Conservation (phyloP, 192 early-diverging fungal genomes). For the Backusella australiensis region DNA sequence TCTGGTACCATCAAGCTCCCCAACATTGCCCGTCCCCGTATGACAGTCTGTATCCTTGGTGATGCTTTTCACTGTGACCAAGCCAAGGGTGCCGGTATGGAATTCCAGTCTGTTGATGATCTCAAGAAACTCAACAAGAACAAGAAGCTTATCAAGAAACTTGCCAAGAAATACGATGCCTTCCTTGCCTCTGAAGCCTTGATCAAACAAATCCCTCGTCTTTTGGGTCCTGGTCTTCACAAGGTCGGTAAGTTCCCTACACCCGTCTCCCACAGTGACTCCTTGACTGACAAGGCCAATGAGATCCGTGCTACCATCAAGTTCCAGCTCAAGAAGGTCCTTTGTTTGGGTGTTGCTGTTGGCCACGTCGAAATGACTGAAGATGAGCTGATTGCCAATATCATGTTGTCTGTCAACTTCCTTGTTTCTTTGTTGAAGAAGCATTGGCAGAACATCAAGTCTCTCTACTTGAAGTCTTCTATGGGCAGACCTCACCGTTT, state of each 20-base stretch:
- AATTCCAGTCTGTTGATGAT: constrained; percentile 94
- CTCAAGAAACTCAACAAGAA: constrained; percentile 99
- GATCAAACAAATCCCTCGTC: constrained; percentile 99
- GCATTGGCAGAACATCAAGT: constrained; percentile 99
- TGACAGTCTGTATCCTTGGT: constrained; percentile 94
- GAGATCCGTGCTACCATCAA: constrained; percentile 98
- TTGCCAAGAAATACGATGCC: constrained; percentile 98
- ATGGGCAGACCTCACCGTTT: constrained; percentile 94
- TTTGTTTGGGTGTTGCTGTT: constrained; percentile 96
- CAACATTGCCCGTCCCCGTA: constrained; percentile 91
- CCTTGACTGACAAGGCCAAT: constrained; percentile 82
- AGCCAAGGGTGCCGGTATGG: constrained; percentile 88
- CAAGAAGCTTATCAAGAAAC: constrained; percentile 99
- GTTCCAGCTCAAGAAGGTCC: constrained; percentile 99
- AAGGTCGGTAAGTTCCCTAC: constrained; percentile 99
- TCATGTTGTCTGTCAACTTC: constrained; percentile 98
- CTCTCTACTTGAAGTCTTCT: constrained; percentile 95
- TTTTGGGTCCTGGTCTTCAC: constrained; percentile 96
- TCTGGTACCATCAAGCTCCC: constrained; percentile 93
- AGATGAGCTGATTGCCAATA: constrained; percentile 94
- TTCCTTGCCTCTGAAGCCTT: constrained; percentile 96
- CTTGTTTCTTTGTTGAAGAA: constrained; percentile 97
- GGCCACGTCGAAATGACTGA: constrained; percentile 94
- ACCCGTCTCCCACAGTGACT: constrained; percentile 87
- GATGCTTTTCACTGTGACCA: constrained; percentile 96